phyloP scores from a whole-genome alignment of 192 early-diverging fungal genomes.

The Jimgerdemannia flammicorona region DNA sequence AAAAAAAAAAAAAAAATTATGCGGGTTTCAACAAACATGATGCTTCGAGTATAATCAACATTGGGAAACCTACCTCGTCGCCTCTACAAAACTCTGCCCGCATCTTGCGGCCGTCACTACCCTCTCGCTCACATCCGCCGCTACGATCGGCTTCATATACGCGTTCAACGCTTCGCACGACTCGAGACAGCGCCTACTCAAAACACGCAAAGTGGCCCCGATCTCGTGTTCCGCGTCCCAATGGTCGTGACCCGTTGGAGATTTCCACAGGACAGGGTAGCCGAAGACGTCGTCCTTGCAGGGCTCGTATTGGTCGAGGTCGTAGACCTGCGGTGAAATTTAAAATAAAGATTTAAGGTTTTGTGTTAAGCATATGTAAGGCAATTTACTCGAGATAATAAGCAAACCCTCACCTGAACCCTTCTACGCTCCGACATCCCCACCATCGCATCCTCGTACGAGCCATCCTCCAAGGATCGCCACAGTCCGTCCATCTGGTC shows the following conservation, averaged over 20 bases:
- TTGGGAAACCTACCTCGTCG: neutral
- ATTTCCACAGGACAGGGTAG: neutral
- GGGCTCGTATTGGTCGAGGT: neutral
- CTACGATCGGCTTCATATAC: neutral
- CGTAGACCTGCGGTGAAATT: neutral
- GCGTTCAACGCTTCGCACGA: neutral
- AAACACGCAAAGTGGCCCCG: neutral
- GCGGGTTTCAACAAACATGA: neutral
- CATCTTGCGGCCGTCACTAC: neutral
- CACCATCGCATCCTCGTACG: neutral
- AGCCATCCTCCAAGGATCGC: neutral
- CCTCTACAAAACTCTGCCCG: neutral
- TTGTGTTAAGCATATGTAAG: neutral
- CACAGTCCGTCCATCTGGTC: neutral
- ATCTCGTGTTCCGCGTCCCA: neutral
- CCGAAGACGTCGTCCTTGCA: neutral
- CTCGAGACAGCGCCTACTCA: neutral
- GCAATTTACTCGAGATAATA: neutral
- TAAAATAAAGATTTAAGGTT: neutral
- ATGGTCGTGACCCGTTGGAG: neutral
- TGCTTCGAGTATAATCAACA: neutral
- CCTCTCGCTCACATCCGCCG: neutral
- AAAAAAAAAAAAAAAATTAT: neutral
- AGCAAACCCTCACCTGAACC: neutral
- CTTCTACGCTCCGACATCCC: neutral